Base-by-base conservation (phyloP, 139 green algal genomes). In the Yamagishiella unicocca region DNA sequence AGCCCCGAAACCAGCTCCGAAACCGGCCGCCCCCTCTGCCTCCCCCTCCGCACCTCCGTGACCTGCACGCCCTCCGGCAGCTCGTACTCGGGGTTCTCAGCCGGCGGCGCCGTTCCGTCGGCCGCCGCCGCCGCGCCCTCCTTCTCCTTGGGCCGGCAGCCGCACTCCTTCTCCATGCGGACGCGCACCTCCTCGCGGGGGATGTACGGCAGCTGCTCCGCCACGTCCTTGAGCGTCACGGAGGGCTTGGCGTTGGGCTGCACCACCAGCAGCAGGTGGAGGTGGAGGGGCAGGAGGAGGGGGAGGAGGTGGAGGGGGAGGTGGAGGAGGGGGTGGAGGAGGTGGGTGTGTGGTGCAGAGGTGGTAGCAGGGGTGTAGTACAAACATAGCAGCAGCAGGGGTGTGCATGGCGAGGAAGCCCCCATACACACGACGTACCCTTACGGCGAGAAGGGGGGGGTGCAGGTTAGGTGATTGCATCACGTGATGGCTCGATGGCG, bases 121-220 rank as follows among this genome's bases (percentile, higher is more conserved):
- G 67, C 33, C n/a, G 29, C 29, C 58, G 79, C 38, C 37, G 78
- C 62, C 42, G 64, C 79, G 62, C 55, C 77, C 12, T 84, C 77
- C 38, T 42, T 55, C 21, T 75, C 79, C 29, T 45, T 62, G 61
- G 25, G 29, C 7, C 79, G 40, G 61, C 79, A 85, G 29, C 61
- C 79, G 58, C 79, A 85, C 79, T 85, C 79, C 42, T 75, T 75
- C 40, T 85, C 79, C 22, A 85, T 75, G 38, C 61, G 61, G 3
- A 2, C 21, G 31, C 79, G 79, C 29, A 85, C 33, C 61, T 76
- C 79, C 17, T 85, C 79, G 6, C 42, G 42, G 37, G 79, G 61
- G 6, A 85, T 64, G 61, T 24, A 75, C 29, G 79, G 79, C 61
- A 85, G 42, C 79, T 64, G 61, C 17, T 75, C 61, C 25, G 40